Base-by-base conservation (phyloP, 768 basidiomycete genomes). In the Naganishia randhawae region DNA sequence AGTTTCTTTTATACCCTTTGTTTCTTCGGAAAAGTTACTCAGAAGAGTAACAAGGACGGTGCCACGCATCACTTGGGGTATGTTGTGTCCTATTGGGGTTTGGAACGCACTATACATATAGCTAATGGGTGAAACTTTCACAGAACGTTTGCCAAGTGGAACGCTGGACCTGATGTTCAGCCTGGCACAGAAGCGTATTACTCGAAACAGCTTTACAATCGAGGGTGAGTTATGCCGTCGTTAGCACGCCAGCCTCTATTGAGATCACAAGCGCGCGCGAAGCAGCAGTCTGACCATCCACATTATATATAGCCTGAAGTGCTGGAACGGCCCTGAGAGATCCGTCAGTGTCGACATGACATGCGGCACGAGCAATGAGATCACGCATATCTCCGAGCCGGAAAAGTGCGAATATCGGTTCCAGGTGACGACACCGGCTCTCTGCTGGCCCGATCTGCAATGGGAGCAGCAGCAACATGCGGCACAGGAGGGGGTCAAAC, bases 371-470 rank as follows among this genome's bases (percentile, higher is more conserved):
- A 89, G 93, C 74, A 97, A 97, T 74, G 84, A 84, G 3, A 80
- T 99, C 37, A 80, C 88, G 16, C 85, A 86, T 0, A 86, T 97
- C 5, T 84, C 85, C 51, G 96, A 99, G 81, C 84, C 94, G 22
- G 93, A 98, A 81, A 97, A 97, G 82, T 98, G 95, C 81, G 92
- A 94, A 80, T 97, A 97, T 74, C 86, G 88, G 75, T 85, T 92
- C 74, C 90, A 86, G 11, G 92, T 85, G 27, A 93, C 91, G 39
- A 85, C 86, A 0, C 93, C 93, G 13, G 92, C 92, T 1, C 79
- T 96, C 64, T 97, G 93, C 77, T 80, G 77, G 65, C 62, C 66
- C 1, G 45, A 48, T 48, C n/a, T 48, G n/a, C 45, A 48, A 22
- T 48, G 45, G 45, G 45, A 48, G 45, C 16, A 48, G 45, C 45